A percentile compares a stretch with the other conserved stretches of the same genome.
phyloP scores from a whole-genome alignment of 2,329 filamentous ascomycete species.

The Emergomyces pasteurianus region DNA sequence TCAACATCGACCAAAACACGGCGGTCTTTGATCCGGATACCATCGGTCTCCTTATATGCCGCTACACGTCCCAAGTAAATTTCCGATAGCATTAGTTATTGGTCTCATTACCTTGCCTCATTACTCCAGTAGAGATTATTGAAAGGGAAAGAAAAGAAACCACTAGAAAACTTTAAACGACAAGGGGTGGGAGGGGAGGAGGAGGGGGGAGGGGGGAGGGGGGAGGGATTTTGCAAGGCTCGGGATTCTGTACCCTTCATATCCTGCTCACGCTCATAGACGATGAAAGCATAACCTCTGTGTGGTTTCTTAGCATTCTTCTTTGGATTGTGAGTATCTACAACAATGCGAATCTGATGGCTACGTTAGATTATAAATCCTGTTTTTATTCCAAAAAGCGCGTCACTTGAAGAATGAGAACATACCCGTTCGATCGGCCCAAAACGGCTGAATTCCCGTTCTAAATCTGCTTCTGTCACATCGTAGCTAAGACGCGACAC shows the following conservation, averaged over 20 bases:
- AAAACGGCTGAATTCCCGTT: constrained; percentile 86
- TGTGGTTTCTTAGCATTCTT: constrained; percentile 71
- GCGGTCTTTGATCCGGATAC: constrained; percentile 83
- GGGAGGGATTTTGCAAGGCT: constrained; percentile 33
- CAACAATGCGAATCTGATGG: constrained; percentile 70
- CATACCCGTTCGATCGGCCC: constrained; percentile 85
- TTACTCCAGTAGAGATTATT: constrained; percentile 7
- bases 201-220: constrained; percentile 15
- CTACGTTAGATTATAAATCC: constrained; percentile 13
- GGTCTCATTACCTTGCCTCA: constrained; percentile 16
- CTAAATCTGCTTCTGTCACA: constrained; percentile 75
- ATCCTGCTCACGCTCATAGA: constrained; percentile 93
- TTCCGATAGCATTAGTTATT: constrained; percentile 25
- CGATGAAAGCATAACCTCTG: constrained; percentile 88
- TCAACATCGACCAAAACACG: constrained; percentile 92
- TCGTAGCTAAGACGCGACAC: constrained; percentile 84
- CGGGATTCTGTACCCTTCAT: constrained; percentile 72
- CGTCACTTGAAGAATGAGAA: background rate
- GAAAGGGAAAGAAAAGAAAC: background rate
- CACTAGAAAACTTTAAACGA: background rate
- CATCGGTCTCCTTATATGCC: constrained; percentile 80
- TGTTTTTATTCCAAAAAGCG: background rate
- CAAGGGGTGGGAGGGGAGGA: background rate
- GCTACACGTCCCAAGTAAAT: constrained; percentile 48
- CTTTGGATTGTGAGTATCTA: constrained; percentile 66